These are phyloP conservation scores for Tirmania nivea DNA, from an alignment of 495 filamentous ascomycete species.

Conservation along the genomic window DNA sequence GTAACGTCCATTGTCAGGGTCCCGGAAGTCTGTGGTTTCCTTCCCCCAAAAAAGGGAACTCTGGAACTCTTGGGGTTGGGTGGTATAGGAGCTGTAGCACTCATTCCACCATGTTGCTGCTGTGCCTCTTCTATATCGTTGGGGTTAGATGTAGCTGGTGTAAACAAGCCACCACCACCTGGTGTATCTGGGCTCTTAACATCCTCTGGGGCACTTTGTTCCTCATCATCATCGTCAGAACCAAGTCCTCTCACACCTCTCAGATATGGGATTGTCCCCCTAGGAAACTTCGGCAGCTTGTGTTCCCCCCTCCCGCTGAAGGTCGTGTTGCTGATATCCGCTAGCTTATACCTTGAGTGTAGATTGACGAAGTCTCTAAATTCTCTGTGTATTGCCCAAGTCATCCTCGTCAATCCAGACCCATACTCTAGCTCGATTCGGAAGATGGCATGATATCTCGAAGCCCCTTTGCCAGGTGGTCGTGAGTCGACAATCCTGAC, in stretches of 20 bases:
- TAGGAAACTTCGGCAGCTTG: slow-evolving; percentile 73
- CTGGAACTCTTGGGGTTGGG: slow-evolving; percentile 24
- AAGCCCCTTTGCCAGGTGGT: slow-evolving; percentile 9
- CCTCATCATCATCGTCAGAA: slow-evolving; percentile 55
- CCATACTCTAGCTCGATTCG: slow-evolving; percentile 91
- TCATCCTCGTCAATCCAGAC: slow-evolving; percentile 85
- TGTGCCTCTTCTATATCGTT: neutral
- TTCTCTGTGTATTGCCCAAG: slow-evolving; percentile 78
- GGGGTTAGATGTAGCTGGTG: neutral
- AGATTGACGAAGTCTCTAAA: slow-evolving; percentile 81
- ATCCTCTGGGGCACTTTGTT: slow-evolving; percentile 23
- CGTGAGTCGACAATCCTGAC: slow-evolving; percentile 59
- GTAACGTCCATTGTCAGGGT: slow-evolving; percentile 27
- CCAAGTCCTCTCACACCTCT: slow-evolving; percentile 61
- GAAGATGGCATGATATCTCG: slow-evolving; percentile 47
- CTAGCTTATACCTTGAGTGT: slow-evolving; percentile 76
- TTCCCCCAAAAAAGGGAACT: slow-evolving; percentile 15
- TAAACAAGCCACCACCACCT: neutral
- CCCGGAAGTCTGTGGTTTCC: slow-evolving; percentile 38
- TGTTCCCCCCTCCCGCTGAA: slow-evolving; percentile 13
- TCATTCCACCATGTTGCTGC: slow-evolving; percentile 18
- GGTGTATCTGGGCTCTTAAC: slow-evolving; percentile 36
- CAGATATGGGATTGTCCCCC: slow-evolving; percentile 78
- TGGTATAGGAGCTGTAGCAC: slow-evolving; percentile 21
- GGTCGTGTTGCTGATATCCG: slow-evolving; percentile 46